phyloP scores from a whole-genome alignment of 805 yeast genomes.

The Kuraishia floccosa region DNA sequence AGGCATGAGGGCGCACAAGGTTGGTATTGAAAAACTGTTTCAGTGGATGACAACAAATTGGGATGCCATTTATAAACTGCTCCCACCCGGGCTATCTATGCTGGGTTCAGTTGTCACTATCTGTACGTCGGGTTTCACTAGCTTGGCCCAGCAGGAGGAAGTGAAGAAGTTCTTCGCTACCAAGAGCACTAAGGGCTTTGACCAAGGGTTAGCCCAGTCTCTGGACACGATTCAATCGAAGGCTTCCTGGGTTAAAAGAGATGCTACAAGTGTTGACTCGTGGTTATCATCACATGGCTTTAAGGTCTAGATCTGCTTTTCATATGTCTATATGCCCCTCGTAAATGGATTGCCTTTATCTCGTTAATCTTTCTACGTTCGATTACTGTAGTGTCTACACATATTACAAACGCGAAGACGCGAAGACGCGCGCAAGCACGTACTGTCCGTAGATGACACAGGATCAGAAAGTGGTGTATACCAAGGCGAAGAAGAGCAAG shows the following conservation, averaged over 20 bases:
- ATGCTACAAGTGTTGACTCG: constrained; percentile 28
- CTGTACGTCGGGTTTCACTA: constrained; percentile 24
- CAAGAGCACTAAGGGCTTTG: constrained; percentile 52
- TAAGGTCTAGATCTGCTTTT: too few species aligned
- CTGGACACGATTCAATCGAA: constrained; percentile 48
- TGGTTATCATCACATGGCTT: constrained; percentile 33
- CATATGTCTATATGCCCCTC: too few species aligned
- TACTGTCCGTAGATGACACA: too few species aligned
- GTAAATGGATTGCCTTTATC: too few species aligned
- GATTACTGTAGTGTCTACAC: too few species aligned
- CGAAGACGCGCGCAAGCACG: too few species aligned
- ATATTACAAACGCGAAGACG: too few species aligned
- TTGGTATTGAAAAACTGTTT: constrained; percentile 66
- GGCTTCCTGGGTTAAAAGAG: constrained; percentile 49
- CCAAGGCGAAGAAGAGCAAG: too few species aligned
- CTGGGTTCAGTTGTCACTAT: constrained; percentile 62
- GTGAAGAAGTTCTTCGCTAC: constrained; percentile 38
- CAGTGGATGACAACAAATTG: constrained; percentile 60
- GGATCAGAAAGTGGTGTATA: too few species aligned
- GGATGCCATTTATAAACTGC: constrained; percentile 50
- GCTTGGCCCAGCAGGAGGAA: constrained; percentile 27
- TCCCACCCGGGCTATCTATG: constrained; percentile 79
- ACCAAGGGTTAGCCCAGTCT: constrained; percentile 55
- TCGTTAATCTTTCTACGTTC: too few species aligned
- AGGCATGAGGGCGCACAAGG: constrained; percentile 51